Percentiles rank a stretch among this genome's conserved stretches.
Evolutionary conservation across 148 eudicot species (phyloP).

Genomic region (Chenopodium formosanum): DNA sequence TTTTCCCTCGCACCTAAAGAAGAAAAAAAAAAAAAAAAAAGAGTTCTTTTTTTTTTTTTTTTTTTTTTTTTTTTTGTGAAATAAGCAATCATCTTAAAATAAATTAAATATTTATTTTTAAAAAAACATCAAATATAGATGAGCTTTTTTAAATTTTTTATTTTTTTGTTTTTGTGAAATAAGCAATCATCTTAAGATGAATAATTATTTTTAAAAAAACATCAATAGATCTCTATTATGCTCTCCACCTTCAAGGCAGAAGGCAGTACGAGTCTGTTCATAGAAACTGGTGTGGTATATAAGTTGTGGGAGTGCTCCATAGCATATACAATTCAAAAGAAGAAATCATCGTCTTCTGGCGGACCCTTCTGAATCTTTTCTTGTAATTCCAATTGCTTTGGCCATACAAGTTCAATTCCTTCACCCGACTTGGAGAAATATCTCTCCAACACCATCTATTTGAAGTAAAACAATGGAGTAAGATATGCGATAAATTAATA

Average conservation of each 20-base stretch:
- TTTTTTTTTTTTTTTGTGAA: too few species aligned
- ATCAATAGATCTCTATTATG: neutral
- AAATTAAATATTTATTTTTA: too few species aligned
- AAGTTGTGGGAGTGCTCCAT: neutral
- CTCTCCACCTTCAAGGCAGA: neutral
- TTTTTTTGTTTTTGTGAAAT: too few species aligned
- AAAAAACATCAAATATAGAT: too few species aligned
- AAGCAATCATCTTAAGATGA: too few species aligned
- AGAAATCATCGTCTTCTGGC: slow-evolving; percentile 37
- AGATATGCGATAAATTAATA: neutral
- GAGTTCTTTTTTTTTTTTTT: too few species aligned
- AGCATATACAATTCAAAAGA: neutral
- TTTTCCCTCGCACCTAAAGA: too few species aligned
- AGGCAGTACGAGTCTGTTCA: neutral
- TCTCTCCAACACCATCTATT: slow-evolving; percentile 83
- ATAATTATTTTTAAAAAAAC: too few species aligned
- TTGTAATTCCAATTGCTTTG: slow-evolving; percentile 71
- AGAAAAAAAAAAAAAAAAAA: too few species aligned
- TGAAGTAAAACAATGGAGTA: neutral
- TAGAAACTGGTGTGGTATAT: neutral
- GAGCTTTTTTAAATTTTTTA: too few species aligned
- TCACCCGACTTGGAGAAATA: slow-evolving; percentile 60
- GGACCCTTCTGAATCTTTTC: slow-evolving; percentile 67
- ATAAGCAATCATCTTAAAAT: too few species aligned
- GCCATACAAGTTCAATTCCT: slow-evolving; percentile 70